phyloP scores from a whole-genome alignment of 1,284 basidiomycete species.

The Paramarasmius palmivorus region DNA sequence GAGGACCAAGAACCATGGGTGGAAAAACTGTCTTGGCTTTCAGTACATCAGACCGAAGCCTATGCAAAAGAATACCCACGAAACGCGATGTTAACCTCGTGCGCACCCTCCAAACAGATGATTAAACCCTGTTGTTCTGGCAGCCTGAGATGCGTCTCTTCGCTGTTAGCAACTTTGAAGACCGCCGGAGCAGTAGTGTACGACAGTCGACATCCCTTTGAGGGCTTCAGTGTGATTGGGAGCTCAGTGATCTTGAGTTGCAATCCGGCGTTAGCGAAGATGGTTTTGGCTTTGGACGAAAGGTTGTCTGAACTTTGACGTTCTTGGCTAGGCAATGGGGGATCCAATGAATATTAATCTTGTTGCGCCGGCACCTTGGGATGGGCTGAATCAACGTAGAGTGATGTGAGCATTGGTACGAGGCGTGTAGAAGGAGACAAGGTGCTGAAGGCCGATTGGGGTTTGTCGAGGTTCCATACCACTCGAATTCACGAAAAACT shows the following conservation, averaged over 20 bases:
- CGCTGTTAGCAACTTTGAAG: not conserved
- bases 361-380: not conserved
- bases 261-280: conserved; percentile 21
- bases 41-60: not conserved
- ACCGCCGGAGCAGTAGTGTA: conserved; percentile 2
- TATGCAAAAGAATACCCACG: conserved; percentile 16
- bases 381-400: not conserved
- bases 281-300: no score
- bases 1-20: not conserved
- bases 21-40: not conserved
- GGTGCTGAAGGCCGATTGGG: no score
- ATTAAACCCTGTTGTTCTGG: no score
- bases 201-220: conserved; percentile 19
- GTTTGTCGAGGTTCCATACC: no score
- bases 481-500: no score
- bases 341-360: conserved; percentile 12
- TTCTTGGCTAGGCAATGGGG: conserved; percentile 19
- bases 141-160: conserved; percentile 2
- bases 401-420: no score
- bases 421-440: no score
- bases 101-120: conserved; percentile 17
- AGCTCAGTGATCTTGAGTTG: conserved; percentile 30
- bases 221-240: conserved; percentile 29
- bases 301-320: no score
- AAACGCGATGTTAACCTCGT: conserved; percentile 25